Percentiles rank a stretch among this genome's conserved stretches.
Conservation (phyloP, 805 yeast species). For the Candida alai region DNA sequence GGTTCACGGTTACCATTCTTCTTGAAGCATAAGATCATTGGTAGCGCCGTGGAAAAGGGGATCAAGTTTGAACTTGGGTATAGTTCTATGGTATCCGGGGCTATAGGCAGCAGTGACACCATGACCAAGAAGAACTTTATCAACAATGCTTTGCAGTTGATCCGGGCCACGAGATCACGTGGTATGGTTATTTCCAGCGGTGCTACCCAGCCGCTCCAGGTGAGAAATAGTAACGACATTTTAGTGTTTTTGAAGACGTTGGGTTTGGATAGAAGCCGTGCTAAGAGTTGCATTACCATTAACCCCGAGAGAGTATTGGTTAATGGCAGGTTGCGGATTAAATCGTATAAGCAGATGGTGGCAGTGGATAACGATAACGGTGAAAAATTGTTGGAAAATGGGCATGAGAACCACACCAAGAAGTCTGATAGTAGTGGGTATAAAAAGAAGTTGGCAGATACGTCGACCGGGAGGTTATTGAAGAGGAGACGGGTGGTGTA, state of each 20-base stretch:
- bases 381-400: conserved; percentile 28
- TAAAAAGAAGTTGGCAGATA: conserved; percentile 20
- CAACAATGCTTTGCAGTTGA: conserved; percentile 65
- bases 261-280: conserved; percentile 65
- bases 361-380: conserved; percentile 43
- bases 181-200: conserved; percentile 83
- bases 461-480: conserved; percentile 22
- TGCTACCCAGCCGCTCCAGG: conserved; percentile 49
- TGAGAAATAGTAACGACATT: conserved; percentile 69
- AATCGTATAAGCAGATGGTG: conserved; percentile 75
- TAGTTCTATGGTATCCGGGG: conserved; percentile 45
- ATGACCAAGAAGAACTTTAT: conserved; percentile 59
- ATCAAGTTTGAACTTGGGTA: conserved; percentile 78
- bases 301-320: conserved; percentile 63
- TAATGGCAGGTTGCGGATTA: conserved; percentile 69
- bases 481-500: conserved; percentile 18
- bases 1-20: conserved; percentile 65
- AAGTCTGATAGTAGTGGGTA: conserved; percentile 16
- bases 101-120: conserved; percentile 23
- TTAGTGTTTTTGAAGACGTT: conserved; percentile 59
- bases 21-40: conserved; percentile 77
- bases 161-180: conserved; percentile 75
- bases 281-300: conserved; percentile 54
- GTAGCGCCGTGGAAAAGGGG: conserved; percentile 82
- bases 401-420: conserved; percentile 13